These are phyloP conservation scores for Verticillium klebahnii DNA, from an alignment of 2,329 filamentous ascomycete genomes.

Conservation along the genomic window DNA sequence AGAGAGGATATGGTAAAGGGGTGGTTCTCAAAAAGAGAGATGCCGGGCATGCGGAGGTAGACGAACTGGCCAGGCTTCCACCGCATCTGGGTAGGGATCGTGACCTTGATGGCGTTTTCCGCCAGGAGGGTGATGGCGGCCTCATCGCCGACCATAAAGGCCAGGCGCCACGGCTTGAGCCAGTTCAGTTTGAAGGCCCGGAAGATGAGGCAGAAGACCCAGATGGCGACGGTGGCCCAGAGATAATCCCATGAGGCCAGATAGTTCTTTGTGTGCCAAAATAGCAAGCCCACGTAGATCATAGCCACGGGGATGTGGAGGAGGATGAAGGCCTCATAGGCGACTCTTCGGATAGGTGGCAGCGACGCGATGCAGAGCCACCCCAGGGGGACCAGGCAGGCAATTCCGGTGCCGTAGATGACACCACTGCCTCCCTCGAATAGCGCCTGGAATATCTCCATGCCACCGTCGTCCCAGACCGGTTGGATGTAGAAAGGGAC, in stretches of 20 bases:
- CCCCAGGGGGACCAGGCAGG: conserved; percentile 73
- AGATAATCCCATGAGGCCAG: conserved; percentile 88
- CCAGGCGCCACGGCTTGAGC: conserved; percentile 71
- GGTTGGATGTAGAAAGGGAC: conserved; percentile 88
- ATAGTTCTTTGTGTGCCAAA: conserved; percentile 96
- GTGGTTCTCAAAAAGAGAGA: conserved; percentile 87
- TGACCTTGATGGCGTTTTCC: conserved; percentile 93
- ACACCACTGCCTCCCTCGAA: conserved; percentile 62
- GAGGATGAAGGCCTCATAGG: conserved; percentile 82
- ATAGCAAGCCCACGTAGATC: conserved; percentile 76
- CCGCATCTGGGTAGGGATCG: conserved; percentile 85
- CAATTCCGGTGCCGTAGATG: conserved; percentile 81
- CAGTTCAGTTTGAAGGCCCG: conserved; percentile 87
- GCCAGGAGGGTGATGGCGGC: conserved; percentile 84
- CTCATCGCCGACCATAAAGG: conserved; percentile 87
- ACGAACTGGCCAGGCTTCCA: conserved; percentile 95
- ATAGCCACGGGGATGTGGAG: conserved; percentile 80
- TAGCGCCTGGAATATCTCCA: conserved; percentile 64
- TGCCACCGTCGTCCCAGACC: conserved; percentile 74
- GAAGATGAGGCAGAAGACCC: conserved; percentile 67
- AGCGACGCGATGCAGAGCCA: conserved; percentile 85
- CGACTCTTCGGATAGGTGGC: conserved; percentile 67
- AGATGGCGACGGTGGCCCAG: conserved; percentile 74
- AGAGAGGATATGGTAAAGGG: conserved; percentile 93
- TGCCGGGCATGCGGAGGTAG: conserved; percentile 89